phyloP scores from a whole-genome alignment of 306 rosid species.

The Dalbergia cochinchinensis region DNA sequence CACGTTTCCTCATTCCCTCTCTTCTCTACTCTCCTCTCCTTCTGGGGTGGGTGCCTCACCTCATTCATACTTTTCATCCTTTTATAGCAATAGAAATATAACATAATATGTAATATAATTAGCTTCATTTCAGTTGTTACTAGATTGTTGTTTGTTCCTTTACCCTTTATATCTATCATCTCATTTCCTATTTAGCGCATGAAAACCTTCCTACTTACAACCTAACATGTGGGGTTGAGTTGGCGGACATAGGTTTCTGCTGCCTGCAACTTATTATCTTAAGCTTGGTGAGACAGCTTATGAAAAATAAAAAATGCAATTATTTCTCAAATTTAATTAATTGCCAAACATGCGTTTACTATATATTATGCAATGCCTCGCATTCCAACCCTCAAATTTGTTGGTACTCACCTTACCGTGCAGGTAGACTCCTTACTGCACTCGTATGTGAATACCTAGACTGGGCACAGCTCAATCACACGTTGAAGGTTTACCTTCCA shows the following conservation, averaged over 20 bases:
- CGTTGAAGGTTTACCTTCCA: slow-evolving; percentile 91
- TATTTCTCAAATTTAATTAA: no score
- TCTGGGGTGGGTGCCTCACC: no score
- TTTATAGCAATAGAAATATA: no score
- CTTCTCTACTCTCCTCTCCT: no score
- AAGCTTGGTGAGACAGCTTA: no score
- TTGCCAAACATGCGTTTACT: not conserved
- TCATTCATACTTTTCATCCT: no score
- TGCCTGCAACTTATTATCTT: no score
- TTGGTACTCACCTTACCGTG: slow-evolving; percentile 43
- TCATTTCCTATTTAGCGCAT: not conserved
- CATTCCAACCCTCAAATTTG: not conserved
- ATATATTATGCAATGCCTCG: not conserved
- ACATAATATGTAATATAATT: not conserved
- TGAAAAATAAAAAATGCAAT: no score
- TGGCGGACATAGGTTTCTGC: no score
- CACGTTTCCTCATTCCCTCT: slow-evolving; percentile 49
- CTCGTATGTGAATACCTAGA: slow-evolving; percentile 92
- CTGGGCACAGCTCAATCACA: slow-evolving; percentile 97
- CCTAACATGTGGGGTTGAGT: not conserved
- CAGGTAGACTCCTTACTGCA: slow-evolving; percentile 96
- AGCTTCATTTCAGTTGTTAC: slow-evolving; percentile 3
- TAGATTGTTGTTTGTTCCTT: not conserved
- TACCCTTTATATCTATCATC: not conserved
- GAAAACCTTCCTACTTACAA: not conserved